Base-by-base conservation (phyloP, 371 early-diverging fungal species). In the Sporodiniella umbellata region DNA sequence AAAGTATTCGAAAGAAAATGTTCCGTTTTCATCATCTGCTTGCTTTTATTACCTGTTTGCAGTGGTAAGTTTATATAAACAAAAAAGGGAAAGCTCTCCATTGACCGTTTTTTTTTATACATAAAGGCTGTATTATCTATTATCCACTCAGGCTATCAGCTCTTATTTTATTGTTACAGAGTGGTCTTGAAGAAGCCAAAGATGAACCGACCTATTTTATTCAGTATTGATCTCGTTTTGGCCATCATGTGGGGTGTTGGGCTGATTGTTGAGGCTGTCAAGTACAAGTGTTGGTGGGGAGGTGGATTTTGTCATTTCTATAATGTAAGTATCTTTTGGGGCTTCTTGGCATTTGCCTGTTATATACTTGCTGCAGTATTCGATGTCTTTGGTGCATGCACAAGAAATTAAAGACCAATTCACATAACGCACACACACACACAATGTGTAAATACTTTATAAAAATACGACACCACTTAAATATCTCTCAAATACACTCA, bases 281-380 rank as follows among this genome's bases (percentile, higher is more conserved):
- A 68, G 50, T 81, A 58, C 44, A 56, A 53, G 0, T 81, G 82
- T 37, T 51, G 61, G 0, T 65, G 57, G 23, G 64, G 66, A 10
- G 38, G 68, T 43, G 63, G 42, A 37, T 78, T 75, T 67, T 79
- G 81, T 45, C 59, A 66, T 40, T 78, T 72, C 58, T 81, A 79
- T 45, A 76, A 79, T 42, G 64, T 78, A n/a, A 75, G 75, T 30
- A 53, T 81, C 23, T 81, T 81, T 54, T 71, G 69, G 45, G 78
- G 67, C 1, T 70, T 78, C 48, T 19, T 76, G n/a, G 69, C 75
- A 0, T 69, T 79, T 53, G 62, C 54, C 0, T 53, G 63, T 22
- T 79, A 69, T 53, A 51, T 79, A 3, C 45, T 54, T 8, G 69
- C 74, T 0, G 48, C 70, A 19, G 54, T 44, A 10, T 79, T 78